Percentiles rank a stretch among this genome's conserved stretches.
Evolutionary conservation across 2,329 filamentous ascomycete species (phyloP).

Genomic region (Arthrobotrys pseudoclavata): DNA sequence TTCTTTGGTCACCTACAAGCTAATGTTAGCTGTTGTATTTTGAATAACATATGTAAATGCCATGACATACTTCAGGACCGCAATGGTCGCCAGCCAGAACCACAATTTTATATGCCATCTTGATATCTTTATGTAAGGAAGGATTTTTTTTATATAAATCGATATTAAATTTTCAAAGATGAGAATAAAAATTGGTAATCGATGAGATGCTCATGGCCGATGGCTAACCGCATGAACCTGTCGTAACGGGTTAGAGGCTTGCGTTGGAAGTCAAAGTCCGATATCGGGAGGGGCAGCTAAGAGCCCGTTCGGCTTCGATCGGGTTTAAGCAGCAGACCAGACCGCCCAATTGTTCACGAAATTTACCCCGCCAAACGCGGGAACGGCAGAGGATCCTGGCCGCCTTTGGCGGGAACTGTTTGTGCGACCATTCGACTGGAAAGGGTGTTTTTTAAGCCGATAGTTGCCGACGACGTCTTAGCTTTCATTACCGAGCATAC

Average conservation of each 20-base stretch:
- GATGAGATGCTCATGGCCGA: conserved; percentile 14
- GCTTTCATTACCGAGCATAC: background rate
- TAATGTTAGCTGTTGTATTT: conserved; percentile 32
- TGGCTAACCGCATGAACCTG: background rate
- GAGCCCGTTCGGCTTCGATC: conserved; percentile 22
- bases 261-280: conserved; percentile 40
- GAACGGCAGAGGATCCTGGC: conserved; percentile 26
- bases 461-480: background rate
- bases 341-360: too few relatives aligned
- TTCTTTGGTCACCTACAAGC: conserved; percentile 80
- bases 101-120: conserved; percentile 62
- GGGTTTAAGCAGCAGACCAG: conserved; percentile 24
- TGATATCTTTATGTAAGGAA: conserved; percentile 1
- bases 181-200: conserved; percentile 8
- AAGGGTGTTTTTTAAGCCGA: conserved; percentile 23
- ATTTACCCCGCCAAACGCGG: conserved; percentile 41
- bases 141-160: background rate
- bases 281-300: conserved; percentile 51
- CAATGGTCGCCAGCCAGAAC: conserved; percentile 75
- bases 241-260: background rate
- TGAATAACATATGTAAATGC: conserved; percentile 4
- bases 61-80: conserved; percentile 79
- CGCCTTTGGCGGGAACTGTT: conserved; percentile 7
- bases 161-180: too few relatives aligned
- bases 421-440: conserved; percentile 41